A percentile compares a stretch with the other conserved stretches of the same genome.
phyloP scores from a whole-genome alignment of 2,329 filamentous ascomycete genomes.

The Pyrenophora teres region DNA sequence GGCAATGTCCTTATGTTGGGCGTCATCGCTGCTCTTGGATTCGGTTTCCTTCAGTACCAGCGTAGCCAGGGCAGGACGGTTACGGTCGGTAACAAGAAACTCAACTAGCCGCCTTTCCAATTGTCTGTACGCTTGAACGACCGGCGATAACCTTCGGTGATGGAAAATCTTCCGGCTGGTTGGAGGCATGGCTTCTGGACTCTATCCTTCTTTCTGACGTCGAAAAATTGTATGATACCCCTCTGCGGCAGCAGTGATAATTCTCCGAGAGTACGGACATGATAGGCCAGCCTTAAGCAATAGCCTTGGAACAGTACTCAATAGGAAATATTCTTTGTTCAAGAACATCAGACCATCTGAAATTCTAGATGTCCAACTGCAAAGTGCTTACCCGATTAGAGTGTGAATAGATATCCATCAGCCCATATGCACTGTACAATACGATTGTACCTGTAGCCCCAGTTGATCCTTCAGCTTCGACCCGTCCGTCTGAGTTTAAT shows the following conservation, averaged over 20 bases:
- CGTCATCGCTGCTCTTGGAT: slow-evolving; percentile 36
- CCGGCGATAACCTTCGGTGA: too few relatives aligned
- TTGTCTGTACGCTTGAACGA: background rate
- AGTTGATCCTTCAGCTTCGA: too few relatives aligned
- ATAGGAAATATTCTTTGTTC: too few relatives aligned
- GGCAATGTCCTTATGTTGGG: slow-evolving; percentile 45
- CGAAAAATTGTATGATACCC: slow-evolving; percentile 9
- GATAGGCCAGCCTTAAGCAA: background rate
- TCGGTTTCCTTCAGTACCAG: slow-evolving; percentile 46
- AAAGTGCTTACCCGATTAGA: too few relatives aligned
- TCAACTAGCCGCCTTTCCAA: slow-evolving; percentile 29
- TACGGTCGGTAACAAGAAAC: slow-evolving; percentile 45
- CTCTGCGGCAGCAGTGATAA: background rate
- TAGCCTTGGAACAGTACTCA: too few relatives aligned
- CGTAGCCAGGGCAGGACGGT: slow-evolving; percentile 43
- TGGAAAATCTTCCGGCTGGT: background rate
- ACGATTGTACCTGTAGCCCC: too few relatives aligned
- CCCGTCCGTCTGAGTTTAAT: too few relatives aligned
- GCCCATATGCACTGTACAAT: too few relatives aligned
- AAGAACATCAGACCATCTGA: too few relatives aligned
- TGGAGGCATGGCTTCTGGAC: background rate
- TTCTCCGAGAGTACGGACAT: background rate
- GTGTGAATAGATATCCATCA: too few relatives aligned
- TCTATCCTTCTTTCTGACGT: background rate
- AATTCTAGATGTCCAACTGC: too few relatives aligned